Evolutionary conservation across 176 grass and related monocot genomes (phyloP).

Genomic region (Alopecurus myosuroides): DNA sequence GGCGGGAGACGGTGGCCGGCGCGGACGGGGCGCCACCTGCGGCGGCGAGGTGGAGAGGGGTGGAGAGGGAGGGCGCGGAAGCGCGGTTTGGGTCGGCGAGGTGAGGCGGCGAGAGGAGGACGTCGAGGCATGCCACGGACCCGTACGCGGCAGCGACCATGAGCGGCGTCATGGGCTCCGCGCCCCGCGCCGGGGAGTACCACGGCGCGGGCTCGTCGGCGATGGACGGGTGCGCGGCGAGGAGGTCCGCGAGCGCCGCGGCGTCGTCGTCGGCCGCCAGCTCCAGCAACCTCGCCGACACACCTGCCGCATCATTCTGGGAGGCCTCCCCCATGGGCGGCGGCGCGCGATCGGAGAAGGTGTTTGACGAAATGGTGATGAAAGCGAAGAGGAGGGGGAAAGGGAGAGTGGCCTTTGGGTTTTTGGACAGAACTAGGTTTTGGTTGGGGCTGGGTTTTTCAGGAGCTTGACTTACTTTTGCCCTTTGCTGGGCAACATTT

Average conservation of each 20-base stretch:
- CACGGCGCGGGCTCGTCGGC: conserved; percentile 50
- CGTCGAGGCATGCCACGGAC: conserved; percentile 37
- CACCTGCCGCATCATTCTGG: neutral
- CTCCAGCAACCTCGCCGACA: conserved; percentile 40
- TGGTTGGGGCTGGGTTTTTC: neutral
- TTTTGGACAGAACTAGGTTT: conserved; percentile 46
- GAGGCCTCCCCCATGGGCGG: conserved; percentile 24
- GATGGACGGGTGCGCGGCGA: conserved; percentile 29
- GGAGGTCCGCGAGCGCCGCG: conserved; percentile 13
- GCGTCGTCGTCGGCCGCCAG: conserved; percentile 48
- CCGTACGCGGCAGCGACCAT: conserved; percentile 73
- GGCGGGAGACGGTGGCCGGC: conserved; percentile 30
- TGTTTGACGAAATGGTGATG: conserved; percentile 35
- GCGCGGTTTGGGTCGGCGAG: conserved; percentile 46
- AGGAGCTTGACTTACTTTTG: neutral
- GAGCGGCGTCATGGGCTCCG: conserved; percentile 52
- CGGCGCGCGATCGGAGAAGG: conserved; percentile 33
- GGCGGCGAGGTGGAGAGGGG: conserved; percentile 60
- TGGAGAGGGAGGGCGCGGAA: conserved; percentile 32
- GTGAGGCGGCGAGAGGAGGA: conserved; percentile 39
- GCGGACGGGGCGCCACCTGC: conserved; percentile 36
- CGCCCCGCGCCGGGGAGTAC: conserved; percentile 44
- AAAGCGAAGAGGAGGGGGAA: neutral
- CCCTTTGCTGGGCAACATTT: neutral
- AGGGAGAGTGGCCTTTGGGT: conserved; percentile 16